Base-by-base conservation (phyloP, 1,139 yeast species). In the Nakaseomyces sp. region DNA sequence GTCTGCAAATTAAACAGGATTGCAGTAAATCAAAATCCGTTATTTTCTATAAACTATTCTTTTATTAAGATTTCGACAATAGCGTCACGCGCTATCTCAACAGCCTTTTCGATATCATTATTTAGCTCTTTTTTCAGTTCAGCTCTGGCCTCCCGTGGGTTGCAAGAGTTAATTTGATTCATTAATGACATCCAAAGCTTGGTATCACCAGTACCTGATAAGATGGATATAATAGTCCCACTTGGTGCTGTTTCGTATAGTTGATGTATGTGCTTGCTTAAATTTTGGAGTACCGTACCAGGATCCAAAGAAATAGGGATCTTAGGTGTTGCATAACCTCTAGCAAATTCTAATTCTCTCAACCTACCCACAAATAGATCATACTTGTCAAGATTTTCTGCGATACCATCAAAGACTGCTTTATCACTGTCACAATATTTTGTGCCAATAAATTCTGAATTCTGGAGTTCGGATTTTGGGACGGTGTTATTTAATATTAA, bases 161-260 rank as follows among this genome's bases (percentile, higher is more conserved):
- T 29, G 20, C 69, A 51, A 10, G 56, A 56, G 48, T 74, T 77
- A 40, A 86, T 65, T 40, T 67, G 61, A 13, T 63, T 58, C 76
- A 81, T 71, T 38, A 63, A 44, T 17, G 46, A 44, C 25, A 51
- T 53, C 56, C 60, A 61, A 20, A 69, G 73, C 16, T 70, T 58
- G 3, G 81, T 77, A 52, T 78, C 75, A 2, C 89, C 88, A 45
- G 74, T 69, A 1, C 83, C 85, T 0, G 87, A 72, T 54, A 77
- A 68, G 1, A 88, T 59, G 0, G 87, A 65, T 28, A 89, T 55
- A 20, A 81, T 65, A 0, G 94, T 73, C 40, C 78, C 71, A 1
- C 67, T 63, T 0, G 95, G 88, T 18, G 83, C 57, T 2, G 59
- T 50, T 0, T 69, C 65, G 55, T 81, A 78, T 4, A 89, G 64